These are phyloP conservation scores for Salmacisia buchloeana DNA, from an alignment of 1,284 basidiomycete species.

Conservation along the genomic window DNA sequence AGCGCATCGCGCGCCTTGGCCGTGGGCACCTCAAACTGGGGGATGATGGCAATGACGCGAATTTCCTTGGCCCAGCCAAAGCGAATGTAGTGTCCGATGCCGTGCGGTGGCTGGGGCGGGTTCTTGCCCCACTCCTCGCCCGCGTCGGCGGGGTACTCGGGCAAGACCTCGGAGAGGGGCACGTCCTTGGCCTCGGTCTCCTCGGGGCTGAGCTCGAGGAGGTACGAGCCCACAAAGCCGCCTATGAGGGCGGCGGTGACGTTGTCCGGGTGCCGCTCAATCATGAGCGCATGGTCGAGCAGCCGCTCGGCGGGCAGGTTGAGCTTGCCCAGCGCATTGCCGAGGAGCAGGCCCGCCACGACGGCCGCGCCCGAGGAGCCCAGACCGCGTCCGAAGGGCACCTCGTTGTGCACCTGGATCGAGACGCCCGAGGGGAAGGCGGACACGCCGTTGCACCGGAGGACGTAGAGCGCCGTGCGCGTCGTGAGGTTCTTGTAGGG, in stretches of 20 bases:
- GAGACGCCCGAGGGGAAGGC: constrained; percentile 62
- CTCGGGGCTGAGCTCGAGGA: constrained; percentile 66
- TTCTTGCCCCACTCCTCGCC: constrained; percentile 80
- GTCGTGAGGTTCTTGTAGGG: constrained; percentile 96
- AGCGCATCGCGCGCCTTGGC: constrained; percentile 87
- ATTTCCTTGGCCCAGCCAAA: constrained; percentile 84
- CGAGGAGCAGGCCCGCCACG: constrained; percentile 88
- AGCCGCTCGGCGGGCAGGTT: constrained; percentile 66
- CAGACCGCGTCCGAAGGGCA: constrained; percentile 93
- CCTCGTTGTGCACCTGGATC: constrained; percentile 82
- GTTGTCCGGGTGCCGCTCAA: constrained; percentile 98
- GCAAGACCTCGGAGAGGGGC: constrained; percentile 90
- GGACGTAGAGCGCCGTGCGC: constrained; percentile 93
- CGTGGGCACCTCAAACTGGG: constrained; percentile 91
- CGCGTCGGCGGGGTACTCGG: constrained; percentile 90
- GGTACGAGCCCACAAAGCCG: constrained; percentile 96
- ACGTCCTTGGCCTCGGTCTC: constrained; percentile 69
- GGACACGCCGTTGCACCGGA: constrained; percentile 73
- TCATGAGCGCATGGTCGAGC: constrained; percentile 96
- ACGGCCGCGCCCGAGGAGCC: constrained; percentile 97
- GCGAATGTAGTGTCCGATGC: constrained; percentile 89
- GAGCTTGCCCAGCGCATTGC: constrained; percentile 72
- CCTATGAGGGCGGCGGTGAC: constrained; percentile 95
- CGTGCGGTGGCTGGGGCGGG: constrained; percentile 78
- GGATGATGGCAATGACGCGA: constrained; percentile 90